Evolutionary conservation across 176 grass and related monocot genomes (phyloP).

Genomic region (Oropetium thomaeum): DNA sequence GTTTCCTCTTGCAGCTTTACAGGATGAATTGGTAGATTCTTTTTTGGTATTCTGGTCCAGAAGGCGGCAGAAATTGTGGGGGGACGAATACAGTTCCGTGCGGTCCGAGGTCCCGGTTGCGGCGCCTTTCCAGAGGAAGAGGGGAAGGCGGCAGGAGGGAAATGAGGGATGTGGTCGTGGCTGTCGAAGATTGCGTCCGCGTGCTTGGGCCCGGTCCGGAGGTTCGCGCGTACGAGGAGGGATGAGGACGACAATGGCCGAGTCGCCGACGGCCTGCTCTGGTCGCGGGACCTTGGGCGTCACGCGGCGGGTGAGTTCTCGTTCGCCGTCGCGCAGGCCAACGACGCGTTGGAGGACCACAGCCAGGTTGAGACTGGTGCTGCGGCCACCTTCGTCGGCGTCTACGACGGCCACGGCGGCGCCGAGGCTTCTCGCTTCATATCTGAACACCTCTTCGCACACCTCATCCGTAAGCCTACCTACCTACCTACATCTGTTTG

Average conservation of each 20-base stretch:
- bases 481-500: background rate
- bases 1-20: background rate
- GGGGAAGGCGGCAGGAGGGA: slow-evolving; percentile 33
- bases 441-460: slow-evolving; percentile 63
- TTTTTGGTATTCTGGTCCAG: background rate
- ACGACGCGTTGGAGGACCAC: slow-evolving; percentile 77
- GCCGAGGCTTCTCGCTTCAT: slow-evolving; percentile 70
- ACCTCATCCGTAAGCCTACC: slow-evolving; percentile 74
- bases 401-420: slow-evolving; percentile 83
- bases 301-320: slow-evolving; percentile 71
- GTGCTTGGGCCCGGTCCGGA: slow-evolving; percentile 70
- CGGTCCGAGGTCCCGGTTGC: slow-evolving; percentile 6
- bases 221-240: slow-evolving; percentile 65
- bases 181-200: slow-evolving; percentile 53
- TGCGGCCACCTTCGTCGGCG: slow-evolving; percentile 58
- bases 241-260: slow-evolving; percentile 51
- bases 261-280: slow-evolving; percentile 56
- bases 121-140: slow-evolving; percentile 3
- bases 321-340: slow-evolving; percentile 76
- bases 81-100: background rate
- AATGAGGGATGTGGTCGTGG: slow-evolving; percentile 83
- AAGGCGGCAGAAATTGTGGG: background rate
- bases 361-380: slow-evolving; percentile 70
- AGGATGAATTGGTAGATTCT: background rate
- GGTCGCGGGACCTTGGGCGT: slow-evolving; percentile 69